Evolutionary conservation across 108 stramenopile species (phyloP), one percentile per base, ranked within the genome.

Genomic region (Skeletonema costatum): DNA sequence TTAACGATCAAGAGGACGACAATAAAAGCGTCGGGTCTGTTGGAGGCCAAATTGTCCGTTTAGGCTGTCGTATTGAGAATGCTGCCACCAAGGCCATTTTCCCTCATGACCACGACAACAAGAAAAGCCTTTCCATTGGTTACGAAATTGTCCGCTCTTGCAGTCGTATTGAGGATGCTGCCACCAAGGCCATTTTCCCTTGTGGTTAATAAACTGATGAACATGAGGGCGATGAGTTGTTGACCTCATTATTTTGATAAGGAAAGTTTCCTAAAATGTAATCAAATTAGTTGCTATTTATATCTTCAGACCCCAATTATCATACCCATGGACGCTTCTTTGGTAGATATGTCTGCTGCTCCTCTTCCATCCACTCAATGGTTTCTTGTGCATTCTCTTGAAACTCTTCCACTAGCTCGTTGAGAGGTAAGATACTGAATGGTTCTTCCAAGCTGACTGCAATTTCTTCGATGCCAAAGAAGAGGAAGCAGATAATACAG

Each of bases 401-500:
- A 64, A 80, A 64, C 21, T 67, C 44, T 35, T 74, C 46, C 46
- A 41, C 35, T 66, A 32, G 58, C 29, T 13, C 51, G 5, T 25
- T 5, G 7, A 53, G 51, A 12, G 95, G 95, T 21, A 96, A 78
- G 60, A 96, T 91, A 35, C 86, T 92, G 65, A 96, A 94, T 2
- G 95, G 95, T 72, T 96, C 93, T 74, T 96, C 95, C 64, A 96
- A 59, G 56, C 92, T 91, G 17, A 87, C 87, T 1, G 88, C 91
- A 38, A 95, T 77, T 73, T 96, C 95, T 76, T 96, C 95, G 68
- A 96, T 93, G 39, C 95, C 92, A 64, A 96, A 88, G 16, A 96
- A 73, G 46, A 91, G 87, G 9, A 91, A 56, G 21, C 86, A 85
- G 30, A 87, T 69, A 35, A 91, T 73, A 4, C 87, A 77, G 14